Conservation (phyloP, 352 stramenopile genomes). For the Halophytophthora polymorphica region DNA sequence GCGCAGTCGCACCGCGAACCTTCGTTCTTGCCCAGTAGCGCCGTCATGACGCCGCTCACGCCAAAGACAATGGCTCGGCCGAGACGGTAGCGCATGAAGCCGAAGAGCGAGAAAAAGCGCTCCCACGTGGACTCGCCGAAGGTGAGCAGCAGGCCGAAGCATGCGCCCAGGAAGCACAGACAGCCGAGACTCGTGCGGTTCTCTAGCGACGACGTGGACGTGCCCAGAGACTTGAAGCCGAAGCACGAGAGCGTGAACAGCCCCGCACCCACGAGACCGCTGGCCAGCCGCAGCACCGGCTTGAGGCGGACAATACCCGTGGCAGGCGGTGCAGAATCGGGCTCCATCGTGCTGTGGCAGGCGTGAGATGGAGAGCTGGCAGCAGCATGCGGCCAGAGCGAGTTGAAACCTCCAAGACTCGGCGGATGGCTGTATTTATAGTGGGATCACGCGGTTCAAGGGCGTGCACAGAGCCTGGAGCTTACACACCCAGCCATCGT, state of each 20-base stretch:
- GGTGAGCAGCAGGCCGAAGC: conserved; percentile 55
- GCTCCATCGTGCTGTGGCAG: too few species aligned
- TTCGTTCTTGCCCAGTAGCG: conserved; percentile 55
- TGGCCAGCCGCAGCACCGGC: conserved; percentile 36
- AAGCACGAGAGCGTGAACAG: conserved; percentile 46
- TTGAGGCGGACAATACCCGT: conserved; percentile 22
- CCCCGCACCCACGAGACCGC: conserved; percentile 25
- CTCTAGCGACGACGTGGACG: conserved; percentile 31
- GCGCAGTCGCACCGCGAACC: conserved; percentile 48
- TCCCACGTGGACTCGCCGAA: conserved; percentile 63
- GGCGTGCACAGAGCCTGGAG: too few species aligned
- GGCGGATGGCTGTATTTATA: too few species aligned
- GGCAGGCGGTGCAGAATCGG: not conserved
- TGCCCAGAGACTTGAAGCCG: conserved; percentile 45
- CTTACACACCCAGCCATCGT: too few species aligned
- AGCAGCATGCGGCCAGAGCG: too few species aligned
- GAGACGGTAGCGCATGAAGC: conserved; percentile 74
- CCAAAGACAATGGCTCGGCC: conserved; percentile 52
- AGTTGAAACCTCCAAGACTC: too few species aligned
- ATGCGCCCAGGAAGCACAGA: conserved; percentile 68
- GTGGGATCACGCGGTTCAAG: too few species aligned
- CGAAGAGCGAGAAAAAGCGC: conserved; percentile 79
- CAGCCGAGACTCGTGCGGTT: conserved; percentile 62
- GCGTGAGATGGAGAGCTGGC: too few species aligned
- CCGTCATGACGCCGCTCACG: conserved; percentile 61